Base-by-base conservation (phyloP, 768 basidiomycete species). In the Crepidotus variabilis region DNA sequence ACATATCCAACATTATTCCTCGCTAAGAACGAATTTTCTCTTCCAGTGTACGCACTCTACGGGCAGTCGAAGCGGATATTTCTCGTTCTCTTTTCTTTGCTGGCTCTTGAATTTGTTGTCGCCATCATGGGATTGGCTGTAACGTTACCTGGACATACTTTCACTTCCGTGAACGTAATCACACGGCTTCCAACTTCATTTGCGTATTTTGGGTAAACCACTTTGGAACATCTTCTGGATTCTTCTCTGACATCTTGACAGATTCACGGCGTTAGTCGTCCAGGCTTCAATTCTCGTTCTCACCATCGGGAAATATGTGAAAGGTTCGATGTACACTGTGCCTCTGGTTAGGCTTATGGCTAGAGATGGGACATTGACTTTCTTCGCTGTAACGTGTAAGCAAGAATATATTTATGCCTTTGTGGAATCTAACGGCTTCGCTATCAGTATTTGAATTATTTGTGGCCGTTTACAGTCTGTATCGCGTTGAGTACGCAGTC, bases 31-130 rank as follows among this genome's bases (percentile, higher is more conserved):
- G n/a, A 54, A 45, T n/a, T 6, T 39, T 32, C 14, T 56, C 16
- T 39, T n/a, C 18, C 39, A 72, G 68, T 71, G 10, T 71, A 71
- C 54, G 71, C 71, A 6, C 58, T 72, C 2, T 72, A 71, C 50
- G 64, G 65, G 56, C 61, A 61, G 52, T 61, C 51, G 36, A 56
- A 54, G 51, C 61, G 60, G 52, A 56, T 72, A 33, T 54, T 49
- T 35, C 55, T 55, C 10, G 23, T 65, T 2, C 67, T 70, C 36
- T 11, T 62, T 16, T 39, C 50, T 28, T 51, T 69, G 16, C 33
- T 69, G 7, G 6, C 63, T 4, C 46, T 60, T 5, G 68, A 69
- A 54, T 49, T 63, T 36, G 55, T 59, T 4, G 55, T 65, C 6
- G 59, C 63, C 21, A 28, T 61, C 14, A 47, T 60, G 35, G 65